Evolutionary conservation across 2,329 filamentous ascomycete genomes (phyloP), one percentile per base, ranked within the genome.

Genomic region (Cercospora sp.): DNA sequence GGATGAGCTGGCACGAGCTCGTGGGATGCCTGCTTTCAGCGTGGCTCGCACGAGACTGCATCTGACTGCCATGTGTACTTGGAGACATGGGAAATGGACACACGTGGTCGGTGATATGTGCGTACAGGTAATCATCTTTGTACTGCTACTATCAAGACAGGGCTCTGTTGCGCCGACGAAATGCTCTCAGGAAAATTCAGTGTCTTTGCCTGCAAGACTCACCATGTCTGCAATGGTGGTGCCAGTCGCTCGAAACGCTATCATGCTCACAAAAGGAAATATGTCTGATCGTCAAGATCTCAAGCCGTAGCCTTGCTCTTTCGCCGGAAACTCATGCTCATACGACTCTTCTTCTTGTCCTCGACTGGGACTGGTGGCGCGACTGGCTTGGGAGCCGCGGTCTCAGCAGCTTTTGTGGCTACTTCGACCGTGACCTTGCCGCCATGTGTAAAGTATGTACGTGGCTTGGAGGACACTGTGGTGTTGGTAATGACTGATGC

Each of bases 371-470:
- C 60, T 7, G 66, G 36, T 20, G 64, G 31, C 28, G 64, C 42
- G 13, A 62, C 42, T 18, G 68, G 59, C 36, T 65, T 26, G 12
- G 55, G 31, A 3, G 42, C n/a, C 8, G 59, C 57, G 10, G 68
- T 59, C 28, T 61, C 53, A 12, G 60, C 59, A 57, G 61, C 65
- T n/a, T 48, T 16, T n/a, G 63, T 33, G 45, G 57, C 63, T 16
- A 62, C 23, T 30, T 72, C 69, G 58, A 75, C 68, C 4, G 72
- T 69, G 28, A 75, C 66, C 28, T 70, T 69, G 58, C 74, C 75
- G 20, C 66, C 72, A 62, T 77, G 75, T 1, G 73, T 75, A 63
- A 77, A 77, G 67, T 75, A 75, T 28, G 69, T 73, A 6, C 74
- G 71, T 12, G 73, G 68, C 63, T 73, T 75, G 26, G 55, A 66